Conservation (phyloP, 805 yeast species). For the Pichia insulana region DNA sequence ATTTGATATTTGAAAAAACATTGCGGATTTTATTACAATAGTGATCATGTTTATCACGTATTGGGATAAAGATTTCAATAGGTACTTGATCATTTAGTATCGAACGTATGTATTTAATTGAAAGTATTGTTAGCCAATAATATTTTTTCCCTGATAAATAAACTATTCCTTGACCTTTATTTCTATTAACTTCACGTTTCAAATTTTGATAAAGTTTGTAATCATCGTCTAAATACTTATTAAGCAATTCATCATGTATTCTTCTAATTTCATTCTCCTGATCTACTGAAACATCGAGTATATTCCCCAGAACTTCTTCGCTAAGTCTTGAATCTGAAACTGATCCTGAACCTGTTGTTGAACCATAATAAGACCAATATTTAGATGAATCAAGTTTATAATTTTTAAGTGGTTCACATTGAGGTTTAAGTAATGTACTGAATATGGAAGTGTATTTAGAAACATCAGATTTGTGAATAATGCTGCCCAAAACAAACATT, state of each 20-base stretch:
- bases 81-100: conserved; percentile 28
- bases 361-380: conserved; percentile 27
- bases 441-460: conserved; percentile 6
- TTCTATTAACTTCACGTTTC: conserved; percentile 6
- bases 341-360: conserved; percentile 6
- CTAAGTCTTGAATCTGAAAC: conserved; percentile 14
- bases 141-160: conserved; percentile 25
- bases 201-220: conserved; percentile 10
- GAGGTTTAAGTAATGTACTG: conserved; percentile 12
- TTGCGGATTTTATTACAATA: conserved; percentile 37
- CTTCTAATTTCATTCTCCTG: conserved; percentile 21
- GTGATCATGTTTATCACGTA: conserved; percentile 33
- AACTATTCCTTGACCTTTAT: conserved; percentile 21
- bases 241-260: conserved; percentile 16
- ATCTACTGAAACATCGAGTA: conserved; percentile 16
- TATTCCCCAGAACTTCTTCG: conserved; percentile 14
- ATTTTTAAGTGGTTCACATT: conserved; percentile 20
- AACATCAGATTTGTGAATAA: conserved; percentile 2
- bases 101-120: conserved; percentile 25
- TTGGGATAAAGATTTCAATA: conserved; percentile 42
- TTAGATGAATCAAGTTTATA: conserved; percentile 16
- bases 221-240: conserved; percentile 12
- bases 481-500: neutral
- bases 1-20: conserved; percentile 29
- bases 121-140: conserved; percentile 25